Conservation (phyloP, 1,284 basidiomycete species). For the Pseudomicrostroma phylloplanum region DNA sequence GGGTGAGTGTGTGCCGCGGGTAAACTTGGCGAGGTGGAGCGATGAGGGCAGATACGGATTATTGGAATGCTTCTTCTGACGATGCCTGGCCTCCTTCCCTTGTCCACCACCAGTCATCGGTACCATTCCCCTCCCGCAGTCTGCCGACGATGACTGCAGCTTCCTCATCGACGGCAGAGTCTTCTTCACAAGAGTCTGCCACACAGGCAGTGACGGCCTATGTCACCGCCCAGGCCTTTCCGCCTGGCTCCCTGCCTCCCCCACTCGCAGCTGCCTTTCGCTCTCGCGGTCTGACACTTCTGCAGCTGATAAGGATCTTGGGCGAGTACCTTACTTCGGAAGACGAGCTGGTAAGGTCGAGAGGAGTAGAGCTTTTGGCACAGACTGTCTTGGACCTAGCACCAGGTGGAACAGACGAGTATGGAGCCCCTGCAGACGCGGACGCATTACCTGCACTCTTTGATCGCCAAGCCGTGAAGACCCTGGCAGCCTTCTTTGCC, state of each 20-base stretch:
- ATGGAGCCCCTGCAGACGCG: background rate
- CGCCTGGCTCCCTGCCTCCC: background rate
- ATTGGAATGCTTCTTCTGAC: too few species aligned
- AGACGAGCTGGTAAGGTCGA: constrained; percentile 10
- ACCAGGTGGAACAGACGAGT: background rate
- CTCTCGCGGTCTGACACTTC: background rate
- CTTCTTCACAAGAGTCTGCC: background rate
- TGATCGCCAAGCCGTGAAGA: constrained; percentile 67
- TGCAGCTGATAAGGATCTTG: constrained; percentile 9
- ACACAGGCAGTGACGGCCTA: background rate
- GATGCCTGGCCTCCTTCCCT: too few species aligned
- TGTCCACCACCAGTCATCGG: too few species aligned
- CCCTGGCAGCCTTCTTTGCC: constrained; percentile 74
- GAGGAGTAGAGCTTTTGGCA: constrained; percentile 11
- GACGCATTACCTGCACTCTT: constrained; percentile 52
- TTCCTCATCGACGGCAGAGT: background rate
- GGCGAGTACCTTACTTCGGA: constrained; percentile 8
- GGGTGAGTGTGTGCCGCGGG: too few species aligned
- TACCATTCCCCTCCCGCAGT: too few species aligned
- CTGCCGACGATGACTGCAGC: too few species aligned
- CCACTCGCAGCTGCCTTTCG: background rate
- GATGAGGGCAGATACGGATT: too few species aligned
- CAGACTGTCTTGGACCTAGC: constrained; percentile 11
- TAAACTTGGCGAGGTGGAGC: too few species aligned
- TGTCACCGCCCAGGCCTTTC: constrained; percentile 1